A percentile compares a stretch with the other conserved stretches of the same genome.
Evolutionary conservation across 768 basidiomycete species (phyloP).

Genomic region (Imleria badia): DNA sequence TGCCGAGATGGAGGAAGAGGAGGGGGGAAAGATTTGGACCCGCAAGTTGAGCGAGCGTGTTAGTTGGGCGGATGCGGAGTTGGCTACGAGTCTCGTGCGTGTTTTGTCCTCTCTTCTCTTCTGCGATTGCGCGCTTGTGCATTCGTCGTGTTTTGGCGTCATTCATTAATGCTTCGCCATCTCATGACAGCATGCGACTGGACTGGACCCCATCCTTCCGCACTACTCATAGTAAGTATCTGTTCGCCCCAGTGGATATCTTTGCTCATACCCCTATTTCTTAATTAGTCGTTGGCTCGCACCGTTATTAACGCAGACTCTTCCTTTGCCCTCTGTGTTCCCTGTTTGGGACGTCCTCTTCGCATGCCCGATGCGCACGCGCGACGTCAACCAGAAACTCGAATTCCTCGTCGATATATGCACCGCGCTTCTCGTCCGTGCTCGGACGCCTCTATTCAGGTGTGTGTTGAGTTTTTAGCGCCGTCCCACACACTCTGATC

Average conservation of each 20-base stretch:
- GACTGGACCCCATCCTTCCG: slow-evolving; percentile 68
- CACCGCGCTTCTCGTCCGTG: slow-evolving; percentile 63
- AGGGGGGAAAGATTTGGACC: slow-evolving; percentile 62
- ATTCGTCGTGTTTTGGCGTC: background rate
- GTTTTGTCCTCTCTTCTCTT: background rate
- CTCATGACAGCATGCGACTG: slow-evolving; percentile 50
- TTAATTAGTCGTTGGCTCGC: slow-evolving; percentile 68
- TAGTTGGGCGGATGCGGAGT: slow-evolving; percentile 61
- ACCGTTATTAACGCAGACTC: slow-evolving; percentile 66
- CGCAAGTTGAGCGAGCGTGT: slow-evolving; percentile 58
- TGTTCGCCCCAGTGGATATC: background rate
- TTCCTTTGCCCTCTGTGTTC: slow-evolving; percentile 61
- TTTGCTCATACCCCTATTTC: background rate
- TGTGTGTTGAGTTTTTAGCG: slow-evolving; percentile 27
- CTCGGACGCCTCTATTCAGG: slow-evolving; percentile 55
- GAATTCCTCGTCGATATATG: slow-evolving; percentile 72
- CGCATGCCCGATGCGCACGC: slow-evolving; percentile 53
- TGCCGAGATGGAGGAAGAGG: slow-evolving; percentile 69
- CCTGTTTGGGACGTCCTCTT: slow-evolving; percentile 74
- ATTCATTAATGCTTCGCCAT: background rate
- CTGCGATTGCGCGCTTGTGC: background rate
- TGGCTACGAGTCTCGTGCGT: slow-evolving; percentile 56
- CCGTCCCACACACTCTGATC: background rate
- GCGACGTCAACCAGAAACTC: slow-evolving; percentile 56
- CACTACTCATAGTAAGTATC: slow-evolving; percentile 76